A percentile compares a stretch with the other conserved stretches of the same genome.
Conservation (phyloP, 2,329 filamentous ascomycete genomes). For the Penicillium sp. region DNA sequence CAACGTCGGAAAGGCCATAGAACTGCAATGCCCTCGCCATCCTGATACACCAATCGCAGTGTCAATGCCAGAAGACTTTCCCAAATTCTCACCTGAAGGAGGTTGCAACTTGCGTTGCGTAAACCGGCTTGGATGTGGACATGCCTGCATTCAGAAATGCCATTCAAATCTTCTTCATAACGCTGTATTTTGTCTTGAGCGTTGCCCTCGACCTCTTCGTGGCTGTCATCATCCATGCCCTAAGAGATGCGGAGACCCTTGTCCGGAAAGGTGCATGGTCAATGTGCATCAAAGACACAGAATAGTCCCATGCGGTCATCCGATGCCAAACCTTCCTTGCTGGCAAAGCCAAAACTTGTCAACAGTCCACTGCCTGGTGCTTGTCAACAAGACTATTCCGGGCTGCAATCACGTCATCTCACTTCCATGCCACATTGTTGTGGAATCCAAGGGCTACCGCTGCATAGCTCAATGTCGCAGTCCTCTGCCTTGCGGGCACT, state of each 20-base stretch:
- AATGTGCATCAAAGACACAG: slow-evolving; percentile 28
- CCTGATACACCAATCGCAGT: slow-evolving; percentile 52
- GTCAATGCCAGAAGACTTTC: slow-evolving; percentile 58
- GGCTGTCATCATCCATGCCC: slow-evolving; percentile 47
- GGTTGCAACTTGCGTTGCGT: slow-evolving; percentile 57
- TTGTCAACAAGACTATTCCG: slow-evolving; percentile 51
- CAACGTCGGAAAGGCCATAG: slow-evolving; percentile 53
- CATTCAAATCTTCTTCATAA: slow-evolving; percentile 47
- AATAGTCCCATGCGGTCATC: slow-evolving; percentile 35
- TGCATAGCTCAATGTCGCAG: slow-evolving; percentile 53
- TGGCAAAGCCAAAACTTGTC: slow-evolving; percentile 46
- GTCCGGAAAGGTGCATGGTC: slow-evolving; percentile 36
- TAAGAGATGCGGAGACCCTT: slow-evolving; percentile 43
- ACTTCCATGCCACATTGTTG: slow-evolving; percentile 53
- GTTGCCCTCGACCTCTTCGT: slow-evolving; percentile 37
- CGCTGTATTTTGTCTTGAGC: slow-evolving; percentile 42
- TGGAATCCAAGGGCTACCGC: slow-evolving; percentile 40
- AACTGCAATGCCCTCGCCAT: slow-evolving; percentile 63
- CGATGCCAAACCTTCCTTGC: slow-evolving; percentile 31
- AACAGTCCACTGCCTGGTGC: slow-evolving; percentile 50
- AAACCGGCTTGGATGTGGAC: slow-evolving; percentile 46
- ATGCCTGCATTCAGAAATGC: slow-evolving; percentile 47
- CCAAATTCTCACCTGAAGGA: slow-evolving; percentile 57
- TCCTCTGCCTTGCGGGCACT: slow-evolving; percentile 58
- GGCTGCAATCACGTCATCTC: slow-evolving; percentile 56